These are phyloP conservation scores for Saposhnikovia divaricata DNA, from an alignment of 129 eudicot species.

Conservation along the genomic window DNA sequence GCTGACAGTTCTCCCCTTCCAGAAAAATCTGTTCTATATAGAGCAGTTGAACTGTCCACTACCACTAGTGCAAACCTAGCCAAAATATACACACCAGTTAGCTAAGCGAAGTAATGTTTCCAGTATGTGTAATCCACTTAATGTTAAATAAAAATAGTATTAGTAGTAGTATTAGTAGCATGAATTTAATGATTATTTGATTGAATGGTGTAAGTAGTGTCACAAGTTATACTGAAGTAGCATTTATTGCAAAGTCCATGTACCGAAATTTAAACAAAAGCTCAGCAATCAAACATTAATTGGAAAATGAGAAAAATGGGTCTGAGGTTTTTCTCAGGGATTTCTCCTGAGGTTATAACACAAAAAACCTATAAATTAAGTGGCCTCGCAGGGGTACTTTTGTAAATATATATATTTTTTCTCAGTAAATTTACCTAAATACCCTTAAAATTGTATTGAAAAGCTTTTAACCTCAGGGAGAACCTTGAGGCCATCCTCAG, in stretches of 20 bases:
- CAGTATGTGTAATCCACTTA: neutral
- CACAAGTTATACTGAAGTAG: neutral
- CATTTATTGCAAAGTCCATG: neutral
- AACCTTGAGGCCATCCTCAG: no score
- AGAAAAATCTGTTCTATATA: constrained; percentile 87
- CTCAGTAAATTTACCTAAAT: no score
- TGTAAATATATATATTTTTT: no score
- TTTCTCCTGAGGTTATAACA: no score
- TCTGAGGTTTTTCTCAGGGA: no score
- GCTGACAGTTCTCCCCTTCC: constrained; percentile 98
- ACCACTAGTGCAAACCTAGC: constrained; percentile 85
- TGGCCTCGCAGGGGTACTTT: no score
- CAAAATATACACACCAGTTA: neutral
- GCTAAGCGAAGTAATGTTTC: neutral
- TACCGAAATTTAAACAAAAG: neutral
- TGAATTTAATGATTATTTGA: neutral
- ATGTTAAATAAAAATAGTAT: neutral
- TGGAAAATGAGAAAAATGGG: no score
- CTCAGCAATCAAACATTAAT: neutral
- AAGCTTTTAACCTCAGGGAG: no score
- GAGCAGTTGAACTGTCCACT: constrained; percentile 97
- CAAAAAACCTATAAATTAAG: no score
- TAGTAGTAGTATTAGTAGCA: neutral
- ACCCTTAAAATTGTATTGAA: no score
- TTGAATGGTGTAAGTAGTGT: neutral